Conservation (phyloP, 352 stramenopile genomes). For the Pythium utonaiense region DNA sequence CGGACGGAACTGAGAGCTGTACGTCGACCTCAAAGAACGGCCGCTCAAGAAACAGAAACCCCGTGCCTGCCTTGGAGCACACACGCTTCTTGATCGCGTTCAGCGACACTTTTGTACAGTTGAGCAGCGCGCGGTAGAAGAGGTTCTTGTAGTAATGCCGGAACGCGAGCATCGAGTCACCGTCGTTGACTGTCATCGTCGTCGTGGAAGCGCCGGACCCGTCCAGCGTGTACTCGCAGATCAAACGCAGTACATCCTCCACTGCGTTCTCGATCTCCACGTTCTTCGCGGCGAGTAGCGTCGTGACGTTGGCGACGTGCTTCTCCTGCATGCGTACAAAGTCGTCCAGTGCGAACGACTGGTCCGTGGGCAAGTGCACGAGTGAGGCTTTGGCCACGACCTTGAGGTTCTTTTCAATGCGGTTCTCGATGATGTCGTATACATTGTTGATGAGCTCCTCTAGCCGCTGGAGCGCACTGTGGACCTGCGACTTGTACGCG, state of each 20-base stretch:
- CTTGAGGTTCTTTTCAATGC: conserved; percentile 98
- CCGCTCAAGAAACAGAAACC: conserved; percentile 87
- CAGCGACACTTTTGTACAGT: conserved; percentile 98
- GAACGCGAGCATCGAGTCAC: conserved; percentile 92
- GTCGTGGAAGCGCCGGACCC: too few relatives aligned
- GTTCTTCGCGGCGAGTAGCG: conserved; percentile 94
- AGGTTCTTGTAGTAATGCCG: conserved; percentile 99
- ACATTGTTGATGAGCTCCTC: conserved; percentile 98
- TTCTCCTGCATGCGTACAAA: conserved; percentile 97
- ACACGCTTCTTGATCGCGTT: conserved; percentile 97
- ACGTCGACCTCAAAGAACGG: conserved; percentile 99
- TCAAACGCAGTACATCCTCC: conserved; percentile 96
- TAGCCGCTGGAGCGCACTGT: conserved; percentile 92
- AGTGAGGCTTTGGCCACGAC: conserved; percentile 97
- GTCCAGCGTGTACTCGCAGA: conserved; percentile 93
- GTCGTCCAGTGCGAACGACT: conserved; percentile 96
- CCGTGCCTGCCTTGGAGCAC: conserved; percentile 82
- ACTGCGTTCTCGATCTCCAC: conserved; percentile 98
- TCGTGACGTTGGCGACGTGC: conserved; percentile 92
- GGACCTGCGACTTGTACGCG: conserved; percentile 93
- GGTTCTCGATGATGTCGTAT: conserved; percentile 99
- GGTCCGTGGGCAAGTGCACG: conserved; percentile 95
- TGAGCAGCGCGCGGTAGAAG: conserved; percentile 97
- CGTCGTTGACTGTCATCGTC: conserved; percentile 94
- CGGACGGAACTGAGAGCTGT: conserved; percentile 91